Base-by-base conservation (phyloP, 352 stramenopile genomes). In the Pythium inflatum region DNA sequence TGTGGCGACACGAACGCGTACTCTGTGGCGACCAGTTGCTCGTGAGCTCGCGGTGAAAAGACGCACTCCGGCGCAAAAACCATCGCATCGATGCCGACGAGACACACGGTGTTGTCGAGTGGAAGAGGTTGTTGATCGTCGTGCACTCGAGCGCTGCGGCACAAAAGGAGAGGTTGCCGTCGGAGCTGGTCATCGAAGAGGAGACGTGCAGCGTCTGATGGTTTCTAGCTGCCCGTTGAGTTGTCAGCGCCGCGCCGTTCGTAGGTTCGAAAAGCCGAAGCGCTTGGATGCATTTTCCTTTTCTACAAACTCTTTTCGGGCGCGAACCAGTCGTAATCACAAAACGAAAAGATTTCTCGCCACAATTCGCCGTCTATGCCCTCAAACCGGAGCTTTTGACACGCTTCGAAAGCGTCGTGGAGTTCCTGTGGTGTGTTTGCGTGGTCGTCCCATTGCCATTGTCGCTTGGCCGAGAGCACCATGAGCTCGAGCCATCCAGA, bases 1-100 rank as follows among this genome's bases (percentile, higher is more conserved):
- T 36, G 2, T 82, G 76, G 73, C 62, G 67, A 27, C 80, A 56
- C 66, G 75, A 81, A 46, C 71, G 68, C 8, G 43, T 71, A 16
- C 31, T 27, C 5, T 3, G 51, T 12, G 38, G 11, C 13, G 54
- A 70, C 50, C 5, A 27, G 0, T 45, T 22, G 8, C 57, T 66
- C 0, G 45, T 78, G 7, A 73, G 27, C 22, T 81, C 75, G 3
- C 31, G 33, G 8, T 81, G 75, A 68, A 70, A 71, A 20, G 14
- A 40, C 46, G 68, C 71, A 14, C 7, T 13, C 18, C 65, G 57
- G 0, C 46, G 31, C 12, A 34, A 59, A 12, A 75, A 77, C 28
- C 62, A 77, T 22, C 51, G 31, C 20, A 46, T 59, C 31, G 51
- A 59, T 31, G 51, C 46, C 5, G 20, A 46, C 20, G 68, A 78